Percentiles rank a stretch among this genome's conserved stretches.
Evolutionary conservation across 2,329 filamentous ascomycete genomes (phyloP).

Genomic region (Aspergillus amoenus): DNA sequence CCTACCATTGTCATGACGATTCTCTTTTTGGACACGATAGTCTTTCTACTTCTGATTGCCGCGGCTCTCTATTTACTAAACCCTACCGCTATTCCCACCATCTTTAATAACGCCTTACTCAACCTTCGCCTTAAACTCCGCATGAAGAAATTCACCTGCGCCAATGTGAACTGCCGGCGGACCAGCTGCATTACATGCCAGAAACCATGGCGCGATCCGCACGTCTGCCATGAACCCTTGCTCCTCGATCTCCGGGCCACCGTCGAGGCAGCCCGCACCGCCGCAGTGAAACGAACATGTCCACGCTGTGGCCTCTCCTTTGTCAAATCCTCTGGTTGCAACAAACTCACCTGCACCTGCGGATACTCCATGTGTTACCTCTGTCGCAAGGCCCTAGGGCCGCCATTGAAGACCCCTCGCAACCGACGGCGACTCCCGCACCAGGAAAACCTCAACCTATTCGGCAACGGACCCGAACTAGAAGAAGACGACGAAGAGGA

Average conservation of each 20-base stretch:
- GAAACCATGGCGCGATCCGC: constrained; percentile 82
- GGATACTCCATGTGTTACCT: constrained; percentile 99
- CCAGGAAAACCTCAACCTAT: constrained; percentile 43
- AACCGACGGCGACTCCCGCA: constrained; percentile 11
- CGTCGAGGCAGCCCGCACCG: constrained; percentile 88
- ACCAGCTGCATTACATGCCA: constrained; percentile 78
- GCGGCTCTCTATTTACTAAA: constrained; percentile 59
- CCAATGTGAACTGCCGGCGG: constrained; percentile 64
- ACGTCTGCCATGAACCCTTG: constrained; percentile 84
- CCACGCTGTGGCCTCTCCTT: constrained; percentile 88
- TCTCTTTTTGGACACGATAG: constrained; percentile 44
- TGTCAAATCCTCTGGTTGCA: constrained; percentile 91
- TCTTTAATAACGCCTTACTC: constrained; percentile 61
- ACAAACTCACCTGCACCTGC: constrained; percentile 93
- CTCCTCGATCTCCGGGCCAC: constrained; percentile 80
- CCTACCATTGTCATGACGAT: constrained; percentile 51
- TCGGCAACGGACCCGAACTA: constrained; percentile 21
- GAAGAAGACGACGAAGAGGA: constrained; percentile 24
- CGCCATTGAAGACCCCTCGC: constrained; percentile 20
- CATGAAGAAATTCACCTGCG: constrained; percentile 76
- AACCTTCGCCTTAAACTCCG: constrained; percentile 70
- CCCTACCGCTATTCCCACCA: constrained; percentile 46
- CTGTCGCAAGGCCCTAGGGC: constrained; percentile 68
- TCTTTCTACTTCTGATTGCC: constrained; percentile 51
- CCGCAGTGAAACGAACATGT: constrained; percentile 92